Conservation (phyloP, 306 rosid species). For the Clitoria ternatea region DNA sequence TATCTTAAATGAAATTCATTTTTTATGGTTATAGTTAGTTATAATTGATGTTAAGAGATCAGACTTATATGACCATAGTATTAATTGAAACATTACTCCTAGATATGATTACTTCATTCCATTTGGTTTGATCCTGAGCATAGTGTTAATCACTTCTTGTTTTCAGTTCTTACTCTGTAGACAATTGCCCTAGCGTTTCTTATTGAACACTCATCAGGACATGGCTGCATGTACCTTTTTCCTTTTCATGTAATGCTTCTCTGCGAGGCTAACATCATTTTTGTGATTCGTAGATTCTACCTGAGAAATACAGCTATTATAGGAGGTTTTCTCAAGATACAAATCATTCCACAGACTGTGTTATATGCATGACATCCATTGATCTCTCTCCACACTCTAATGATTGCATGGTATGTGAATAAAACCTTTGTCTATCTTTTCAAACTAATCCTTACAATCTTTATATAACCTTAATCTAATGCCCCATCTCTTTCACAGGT, state of each 20-base stretch:
- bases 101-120: background rate
- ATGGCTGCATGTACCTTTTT: background rate
- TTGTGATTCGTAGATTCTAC: conserved; percentile 66
- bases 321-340: conserved; percentile 64
- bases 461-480: conserved; percentile 19
- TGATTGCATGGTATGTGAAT: conserved; percentile 78
- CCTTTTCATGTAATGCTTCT: background rate
- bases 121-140: background rate
- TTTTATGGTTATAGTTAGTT: background rate
- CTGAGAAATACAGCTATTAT: conserved; percentile 88
- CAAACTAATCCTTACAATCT: conserved; percentile 13
- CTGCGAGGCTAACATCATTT: conserved; percentile 7
- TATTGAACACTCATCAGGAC: background rate
- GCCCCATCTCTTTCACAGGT: conserved; percentile 46
- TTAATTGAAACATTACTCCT: no score
- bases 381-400: conserved; percentile 60
- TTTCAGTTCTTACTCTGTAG: background rate
- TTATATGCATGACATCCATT: conserved; percentile 91
- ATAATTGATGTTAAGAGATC: background rate
- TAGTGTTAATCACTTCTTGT: background rate
- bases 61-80: no score
- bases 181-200: background rate
- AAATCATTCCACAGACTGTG: conserved; percentile 73
- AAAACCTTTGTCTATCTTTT: background rate
- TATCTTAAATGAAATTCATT: background rate